phyloP scores from a whole-genome alignment of 169 alveolate genomes.

The Plasmodium inui region DNA sequence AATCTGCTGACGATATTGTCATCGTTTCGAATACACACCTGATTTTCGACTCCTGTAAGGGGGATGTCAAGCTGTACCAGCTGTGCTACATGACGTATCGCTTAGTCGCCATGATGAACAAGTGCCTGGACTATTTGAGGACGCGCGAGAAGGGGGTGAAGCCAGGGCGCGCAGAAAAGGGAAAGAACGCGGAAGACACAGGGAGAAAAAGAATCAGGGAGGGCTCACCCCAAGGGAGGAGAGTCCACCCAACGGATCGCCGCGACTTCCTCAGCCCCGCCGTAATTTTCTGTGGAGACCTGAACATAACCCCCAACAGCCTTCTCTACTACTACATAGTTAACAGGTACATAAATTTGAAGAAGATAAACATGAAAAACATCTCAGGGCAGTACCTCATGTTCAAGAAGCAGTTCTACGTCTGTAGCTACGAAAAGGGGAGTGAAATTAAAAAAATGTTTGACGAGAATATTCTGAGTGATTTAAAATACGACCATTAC shows the following conservation, averaged over 20 bases:
- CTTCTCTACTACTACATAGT: slow-evolving; percentile 79
- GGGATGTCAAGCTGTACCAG: slow-evolving; percentile 83
- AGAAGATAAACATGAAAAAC: slow-evolving; percentile 75
- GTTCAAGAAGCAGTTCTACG: slow-evolving; percentile 78
- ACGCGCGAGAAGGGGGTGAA: not conserved
- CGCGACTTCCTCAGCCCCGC: slow-evolving; percentile 71
- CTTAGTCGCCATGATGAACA: slow-evolving; percentile 70
- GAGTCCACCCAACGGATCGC: not conserved
- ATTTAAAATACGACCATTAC: slow-evolving; percentile 20
- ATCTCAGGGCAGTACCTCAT: slow-evolving; percentile 85
- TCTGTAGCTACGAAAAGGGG: slow-evolving; percentile 28
- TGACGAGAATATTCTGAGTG: slow-evolving; percentile 45
- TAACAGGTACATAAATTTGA: slow-evolving; percentile 81
- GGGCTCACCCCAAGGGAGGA: not conserved
- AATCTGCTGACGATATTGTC: slow-evolving; percentile 19
- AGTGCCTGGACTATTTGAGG: slow-evolving; percentile 56
- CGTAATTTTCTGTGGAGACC: slow-evolving; percentile 84
- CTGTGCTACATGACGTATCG: slow-evolving; percentile 79
- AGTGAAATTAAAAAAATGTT: slow-evolving; percentile 51
- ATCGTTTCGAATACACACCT: slow-evolving; percentile 83
- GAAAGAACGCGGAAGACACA: not conserved
- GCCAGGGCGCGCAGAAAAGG: not conserved
- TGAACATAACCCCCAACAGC: slow-evolving; percentile 85
- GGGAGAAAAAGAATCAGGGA: not conserved
- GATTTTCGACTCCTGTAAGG: slow-evolving; percentile 82